These are phyloP conservation scores for Sclerotinia nivalis DNA, from an alignment of 2,329 filamentous ascomycete species.

Conservation along the genomic window DNA sequence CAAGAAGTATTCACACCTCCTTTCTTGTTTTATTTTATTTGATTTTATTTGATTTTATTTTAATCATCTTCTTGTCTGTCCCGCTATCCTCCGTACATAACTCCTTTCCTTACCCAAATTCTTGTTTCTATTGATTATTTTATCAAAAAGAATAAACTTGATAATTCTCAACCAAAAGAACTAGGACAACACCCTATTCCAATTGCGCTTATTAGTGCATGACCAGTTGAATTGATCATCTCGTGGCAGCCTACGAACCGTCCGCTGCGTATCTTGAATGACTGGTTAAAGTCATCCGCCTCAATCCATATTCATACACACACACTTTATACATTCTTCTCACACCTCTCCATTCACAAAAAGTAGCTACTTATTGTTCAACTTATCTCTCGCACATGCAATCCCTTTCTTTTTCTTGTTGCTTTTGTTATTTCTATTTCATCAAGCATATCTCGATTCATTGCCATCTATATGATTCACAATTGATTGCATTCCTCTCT, in stretches of 20 bases:
- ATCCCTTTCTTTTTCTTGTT: not conserved
- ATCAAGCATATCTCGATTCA: not conserved
- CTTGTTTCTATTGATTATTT: not conserved
- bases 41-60: not conserved
- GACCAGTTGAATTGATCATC: constrained; percentile 24
- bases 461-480: constrained; percentile 3
- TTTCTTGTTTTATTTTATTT: constrained; percentile 9
- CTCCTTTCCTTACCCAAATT: not conserved
- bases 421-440: not conserved
- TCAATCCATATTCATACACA: constrained; percentile 15
- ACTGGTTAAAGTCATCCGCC: constrained; percentile 24
- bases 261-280: constrained; percentile 16
- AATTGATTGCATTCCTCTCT: constrained; percentile 29
- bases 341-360: not conserved
- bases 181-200: constrained; percentile 15
- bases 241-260: constrained; percentile 25
- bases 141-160: not conserved
- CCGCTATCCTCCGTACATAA: not conserved
- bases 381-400: constrained; percentile 4
- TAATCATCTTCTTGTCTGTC: not conserved
- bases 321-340: constrained; percentile 7
- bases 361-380: constrained; percentile 15
- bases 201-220: constrained; percentile 25
- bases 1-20: not conserved
- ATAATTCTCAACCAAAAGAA: not conserved